Evolutionary conservation across 2,329 filamentous ascomycete species (phyloP), one percentile per base, ranked within the genome.

Genomic region (Dactylellina haptotyla): DNA sequence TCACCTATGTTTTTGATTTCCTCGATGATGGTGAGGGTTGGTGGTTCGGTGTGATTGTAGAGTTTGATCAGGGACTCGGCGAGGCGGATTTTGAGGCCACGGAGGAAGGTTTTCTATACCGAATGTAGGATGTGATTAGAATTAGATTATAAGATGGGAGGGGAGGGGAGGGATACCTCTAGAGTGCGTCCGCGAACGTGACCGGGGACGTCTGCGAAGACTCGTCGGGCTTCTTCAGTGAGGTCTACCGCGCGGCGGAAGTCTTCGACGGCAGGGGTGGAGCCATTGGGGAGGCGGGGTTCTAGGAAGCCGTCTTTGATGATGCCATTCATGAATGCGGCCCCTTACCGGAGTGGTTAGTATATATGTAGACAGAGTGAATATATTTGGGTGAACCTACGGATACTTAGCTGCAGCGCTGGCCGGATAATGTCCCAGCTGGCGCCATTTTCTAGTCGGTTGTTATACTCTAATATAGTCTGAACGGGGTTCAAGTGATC

Each of bases 341-440:
- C 77, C 18, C 75, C 75, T 4, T 75, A 64, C 39, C 51, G 53
- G 2, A 61, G 51, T 59, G 51, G 23, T 62, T 48, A 50, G 73
- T n/a, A 12, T 37, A 25, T 3, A 25, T 51, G 6, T 45, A 34
- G 56, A 63, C 39, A 10, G 43, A 67, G 2, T 59, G n/a, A 4
- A n/a, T n/a, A n/a, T n/a, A n/a, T n/a, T n/a, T n/a, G 16, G 12
- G 30, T 20, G 10, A 5, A 65, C 30, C 48, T 76, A 54, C 77
- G 75, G 25, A 78, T 77, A 10, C 70, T 75, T 1, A 78, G 66
- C 30, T 78, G 77, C 12, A 78, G 51, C 5, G 76, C 77, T 2
- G 77, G 77, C 4, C 77, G 75, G 25, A 78, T 76, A 20, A 72
- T 39, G 48, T 77, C 76, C 77, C 77, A 78, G 3, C 75, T 75